Conservation (phyloP, 225 moss, liverwort and hornwort species). For the Antitrichia curtipendula region DNA sequence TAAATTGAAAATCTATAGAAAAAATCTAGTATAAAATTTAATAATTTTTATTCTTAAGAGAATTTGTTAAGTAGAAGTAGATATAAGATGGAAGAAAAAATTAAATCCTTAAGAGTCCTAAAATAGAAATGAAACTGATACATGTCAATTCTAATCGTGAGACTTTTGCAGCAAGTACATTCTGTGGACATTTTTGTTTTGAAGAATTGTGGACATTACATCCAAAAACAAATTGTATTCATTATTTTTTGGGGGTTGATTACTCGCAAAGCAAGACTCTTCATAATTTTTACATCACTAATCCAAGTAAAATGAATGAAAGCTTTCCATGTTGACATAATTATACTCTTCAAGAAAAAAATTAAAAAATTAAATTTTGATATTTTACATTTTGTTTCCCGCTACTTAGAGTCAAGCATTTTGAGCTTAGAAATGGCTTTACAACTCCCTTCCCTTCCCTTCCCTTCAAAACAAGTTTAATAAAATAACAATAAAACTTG, state of each 20-base stretch:
- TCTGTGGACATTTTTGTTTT: background rate
- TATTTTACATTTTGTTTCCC: fast-evolving
- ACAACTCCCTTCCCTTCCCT: too few relatives aligned
- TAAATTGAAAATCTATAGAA: background rate
- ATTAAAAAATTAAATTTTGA: fast-evolving
- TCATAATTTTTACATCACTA: background rate
- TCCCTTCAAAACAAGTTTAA: background rate
- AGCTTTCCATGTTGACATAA: background rate
- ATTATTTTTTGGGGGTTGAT: background rate
- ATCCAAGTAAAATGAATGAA: background rate
- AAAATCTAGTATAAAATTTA: background rate
- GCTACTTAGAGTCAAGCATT: background rate
- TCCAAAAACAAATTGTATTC: background rate
- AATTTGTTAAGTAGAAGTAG: background rate
- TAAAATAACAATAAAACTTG: background rate
- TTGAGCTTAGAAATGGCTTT: too few relatives aligned
- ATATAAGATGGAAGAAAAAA: background rate
- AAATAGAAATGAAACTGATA: background rate
- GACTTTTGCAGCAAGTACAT: background rate
- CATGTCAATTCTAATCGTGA: background rate
- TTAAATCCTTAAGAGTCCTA: background rate
- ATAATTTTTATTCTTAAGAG: background rate
- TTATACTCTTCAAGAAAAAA: background rate
- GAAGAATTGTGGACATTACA: fast-evolving
- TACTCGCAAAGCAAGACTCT: fast-evolving